phyloP scores from a whole-genome alignment of 2,329 filamentous ascomycete genomes.

The Venturia aucupariae region DNA sequence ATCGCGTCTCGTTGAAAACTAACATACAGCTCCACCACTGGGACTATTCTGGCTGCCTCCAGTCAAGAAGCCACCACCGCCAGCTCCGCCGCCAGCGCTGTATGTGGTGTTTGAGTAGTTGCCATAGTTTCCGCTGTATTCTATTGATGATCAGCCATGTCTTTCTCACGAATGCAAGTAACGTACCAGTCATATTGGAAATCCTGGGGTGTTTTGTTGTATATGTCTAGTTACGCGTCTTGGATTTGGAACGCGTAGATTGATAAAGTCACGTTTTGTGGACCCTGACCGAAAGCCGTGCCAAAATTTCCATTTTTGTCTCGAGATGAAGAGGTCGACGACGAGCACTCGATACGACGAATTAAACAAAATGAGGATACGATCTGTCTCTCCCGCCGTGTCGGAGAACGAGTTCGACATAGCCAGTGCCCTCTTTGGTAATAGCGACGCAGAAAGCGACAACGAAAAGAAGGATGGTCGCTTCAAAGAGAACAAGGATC shows the following conservation, averaged over 20 bases:
- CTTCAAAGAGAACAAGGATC: conserved; percentile 3
- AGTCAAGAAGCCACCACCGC: conserved; percentile 53
- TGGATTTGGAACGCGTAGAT: not conserved
- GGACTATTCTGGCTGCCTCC: conserved; percentile 40
- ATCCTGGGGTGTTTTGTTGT: not conserved
- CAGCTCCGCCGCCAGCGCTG: conserved; percentile 44
- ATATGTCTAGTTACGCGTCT: not conserved
- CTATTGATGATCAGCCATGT: not conserved
- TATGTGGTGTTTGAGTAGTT: conserved; percentile 48
- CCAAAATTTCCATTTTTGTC: conserved; percentile 5
- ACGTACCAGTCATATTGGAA: conserved; percentile 6
- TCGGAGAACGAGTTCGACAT: conserved; percentile 94
- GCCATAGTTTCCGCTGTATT: conserved; percentile 25
- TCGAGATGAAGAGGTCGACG: not conserved
- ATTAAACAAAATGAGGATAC: conserved; percentile 52
- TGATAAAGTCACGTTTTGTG: not conserved
- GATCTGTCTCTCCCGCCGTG: conserved; percentile 67
- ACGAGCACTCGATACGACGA: not conserved
- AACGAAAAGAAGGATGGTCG: not conserved
- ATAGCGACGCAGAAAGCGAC: conserved; percentile 41
- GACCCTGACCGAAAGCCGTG: not conserved
- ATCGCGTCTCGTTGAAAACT: not conserved
- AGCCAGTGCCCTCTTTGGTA: conserved; percentile 63
- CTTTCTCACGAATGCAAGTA: not conserved
- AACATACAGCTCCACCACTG: conserved; percentile 24